Conservation (phyloP, 2,329 filamentous ascomycete genomes). For the Xylaria sp. region DNA sequence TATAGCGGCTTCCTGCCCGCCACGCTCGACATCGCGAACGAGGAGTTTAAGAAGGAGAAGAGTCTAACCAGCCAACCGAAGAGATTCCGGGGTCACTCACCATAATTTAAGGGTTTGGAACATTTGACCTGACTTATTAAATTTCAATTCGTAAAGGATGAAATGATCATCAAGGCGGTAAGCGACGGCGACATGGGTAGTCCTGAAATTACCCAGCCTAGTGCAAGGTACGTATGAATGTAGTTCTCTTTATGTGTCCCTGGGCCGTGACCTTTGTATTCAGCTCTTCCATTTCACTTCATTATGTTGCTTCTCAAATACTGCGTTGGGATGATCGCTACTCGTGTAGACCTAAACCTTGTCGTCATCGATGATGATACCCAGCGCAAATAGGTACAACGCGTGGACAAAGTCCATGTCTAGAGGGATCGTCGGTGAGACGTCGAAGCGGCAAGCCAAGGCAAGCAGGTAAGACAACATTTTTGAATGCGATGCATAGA, state of each 20-base stretch:
- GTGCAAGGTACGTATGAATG: constrained; percentile 36
- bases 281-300: background rate
- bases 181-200: background rate
- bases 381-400: constrained; percentile 34
- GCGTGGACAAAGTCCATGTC: constrained; percentile 40
- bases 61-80: background rate
- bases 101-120: background rate
- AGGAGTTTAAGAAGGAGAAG: background rate
- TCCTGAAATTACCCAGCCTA: background rate
- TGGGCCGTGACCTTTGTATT: background rate
- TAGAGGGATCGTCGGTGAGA: constrained; percentile 38
- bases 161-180: background rate
- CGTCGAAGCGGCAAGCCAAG: constrained; percentile 17
- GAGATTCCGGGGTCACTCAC: background rate
- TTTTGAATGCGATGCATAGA: background rate
- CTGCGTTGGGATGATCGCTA: constrained; percentile 38
- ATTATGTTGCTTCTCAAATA: background rate
- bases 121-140: background rate
- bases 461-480: constrained; percentile 25
- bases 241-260: background rate
- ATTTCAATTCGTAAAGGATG: background rate
- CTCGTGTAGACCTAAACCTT: constrained; percentile 43
- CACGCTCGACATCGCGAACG: background rate
- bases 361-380: constrained; percentile 45
- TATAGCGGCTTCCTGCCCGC: constrained; percentile 1